phyloP scores from a whole-genome alignment of 345 rosid genomes.

The Gossypium arboreum region DNA sequence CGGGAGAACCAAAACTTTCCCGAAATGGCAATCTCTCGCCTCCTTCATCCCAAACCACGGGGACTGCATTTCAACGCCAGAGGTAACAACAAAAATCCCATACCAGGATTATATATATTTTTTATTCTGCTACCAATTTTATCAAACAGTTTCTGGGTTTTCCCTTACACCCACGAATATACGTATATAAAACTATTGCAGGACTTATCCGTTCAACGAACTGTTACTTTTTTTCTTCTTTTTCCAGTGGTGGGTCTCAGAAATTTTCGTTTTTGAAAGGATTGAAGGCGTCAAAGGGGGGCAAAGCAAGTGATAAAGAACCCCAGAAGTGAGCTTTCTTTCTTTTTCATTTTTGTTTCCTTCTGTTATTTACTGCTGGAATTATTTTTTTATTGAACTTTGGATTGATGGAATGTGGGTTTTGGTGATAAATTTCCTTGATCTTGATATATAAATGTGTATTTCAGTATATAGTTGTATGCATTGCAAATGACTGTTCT shows the following conservation, averaged over 20 bases:
- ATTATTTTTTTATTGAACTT: not conserved
- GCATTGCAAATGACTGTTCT: not conserved
- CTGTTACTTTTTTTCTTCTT: constrained; percentile 16
- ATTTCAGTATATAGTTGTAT: not conserved
- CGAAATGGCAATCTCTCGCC: constrained; percentile 31
- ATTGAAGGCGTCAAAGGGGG: constrained; percentile 1
- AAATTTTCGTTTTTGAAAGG: not conserved
- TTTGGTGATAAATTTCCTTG: not conserved
- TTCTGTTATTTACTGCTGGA: not conserved
- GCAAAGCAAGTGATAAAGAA: not conserved
- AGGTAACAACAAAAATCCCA: constrained; percentile 22
- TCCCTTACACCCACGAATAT: not conserved
- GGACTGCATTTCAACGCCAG: constrained; percentile 14
- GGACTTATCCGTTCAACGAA: constrained; percentile 23
- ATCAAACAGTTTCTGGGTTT: not conserved
- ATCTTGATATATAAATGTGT: not conserved
- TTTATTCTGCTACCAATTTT: not conserved
- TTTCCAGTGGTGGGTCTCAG: constrained; percentile 15
- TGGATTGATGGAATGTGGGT: not conserved
- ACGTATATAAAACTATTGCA: not conserved
- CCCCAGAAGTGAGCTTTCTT: not conserved
- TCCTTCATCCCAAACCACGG: constrained; percentile 24
- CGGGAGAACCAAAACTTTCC: not conserved
- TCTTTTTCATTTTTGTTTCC: not conserved
- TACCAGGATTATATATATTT: not conserved